Evolutionary conservation across 2,329 filamentous ascomycete genomes (phyloP).

Genomic region (Tolypocladium album): DNA sequence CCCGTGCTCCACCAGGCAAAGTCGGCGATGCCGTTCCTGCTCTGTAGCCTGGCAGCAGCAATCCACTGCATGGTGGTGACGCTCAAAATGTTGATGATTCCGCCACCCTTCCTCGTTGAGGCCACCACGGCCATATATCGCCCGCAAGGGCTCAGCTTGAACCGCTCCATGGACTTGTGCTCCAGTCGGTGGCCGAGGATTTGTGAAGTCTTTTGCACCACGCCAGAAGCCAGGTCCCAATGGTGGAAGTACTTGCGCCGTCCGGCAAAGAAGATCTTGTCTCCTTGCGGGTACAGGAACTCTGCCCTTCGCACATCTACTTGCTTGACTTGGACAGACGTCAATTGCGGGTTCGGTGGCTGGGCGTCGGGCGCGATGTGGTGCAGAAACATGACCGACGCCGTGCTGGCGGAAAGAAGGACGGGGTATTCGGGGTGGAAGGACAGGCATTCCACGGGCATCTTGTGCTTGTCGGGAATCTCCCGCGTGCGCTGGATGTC

Average conservation of each 20-base stretch:
- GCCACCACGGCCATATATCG: slow-evolving; percentile 76
- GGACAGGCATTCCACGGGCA: slow-evolving; percentile 68
- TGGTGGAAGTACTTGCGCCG: slow-evolving; percentile 86
- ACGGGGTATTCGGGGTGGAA: slow-evolving; percentile 88
- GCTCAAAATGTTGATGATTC: slow-evolving; percentile 76
- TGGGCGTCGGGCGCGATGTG: slow-evolving; percentile 70
- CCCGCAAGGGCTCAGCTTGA: slow-evolving; percentile 80
- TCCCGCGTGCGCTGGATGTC: slow-evolving; percentile 86
- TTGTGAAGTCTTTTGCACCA: slow-evolving; percentile 71
- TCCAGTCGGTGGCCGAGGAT: slow-evolving; percentile 68
- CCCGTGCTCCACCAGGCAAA: slow-evolving; percentile 89
- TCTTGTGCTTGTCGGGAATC: slow-evolving; percentile 67
- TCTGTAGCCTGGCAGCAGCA: slow-evolving; percentile 70
- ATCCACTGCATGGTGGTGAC: slow-evolving; percentile 79
- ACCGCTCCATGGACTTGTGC: slow-evolving; percentile 83
- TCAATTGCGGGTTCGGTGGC: slow-evolving; percentile 79
- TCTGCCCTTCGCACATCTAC: slow-evolving; percentile 78
- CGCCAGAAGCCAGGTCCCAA: slow-evolving; percentile 78
- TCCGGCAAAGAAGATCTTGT: slow-evolving; percentile 79
- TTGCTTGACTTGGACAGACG: slow-evolving; percentile 74
- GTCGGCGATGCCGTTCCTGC: slow-evolving; percentile 73
- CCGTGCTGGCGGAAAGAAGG: slow-evolving; percentile 78
- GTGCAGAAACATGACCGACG: slow-evolving; percentile 78
- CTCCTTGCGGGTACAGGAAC: slow-evolving; percentile 63
- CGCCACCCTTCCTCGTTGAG: slow-evolving; percentile 73